These are phyloP conservation scores for Tricholoma matsutake DNA, from an alignment of 768 basidiomycete species.

Conservation along the genomic window DNA sequence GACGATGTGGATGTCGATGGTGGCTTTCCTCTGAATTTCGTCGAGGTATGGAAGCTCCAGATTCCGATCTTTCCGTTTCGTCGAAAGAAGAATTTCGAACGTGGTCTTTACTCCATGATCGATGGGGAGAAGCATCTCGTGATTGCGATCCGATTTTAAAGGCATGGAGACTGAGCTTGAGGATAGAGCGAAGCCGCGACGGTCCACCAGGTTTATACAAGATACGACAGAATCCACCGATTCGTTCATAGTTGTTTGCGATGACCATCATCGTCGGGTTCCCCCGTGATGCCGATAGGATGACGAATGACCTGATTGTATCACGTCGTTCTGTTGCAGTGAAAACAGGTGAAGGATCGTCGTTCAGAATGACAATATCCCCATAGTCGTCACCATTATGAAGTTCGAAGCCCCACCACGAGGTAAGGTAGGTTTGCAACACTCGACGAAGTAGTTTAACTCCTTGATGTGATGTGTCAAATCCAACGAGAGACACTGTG, in stretches of 20 bases:
- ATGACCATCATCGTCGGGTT: conserved; percentile 59
- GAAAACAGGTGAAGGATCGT: conserved; percentile 59
- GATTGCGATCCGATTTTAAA: conserved; percentile 45
- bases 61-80: conserved; percentile 2
- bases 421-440: conserved; percentile 59
- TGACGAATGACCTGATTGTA: conserved; percentile 62
- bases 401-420: conserved; percentile 75
- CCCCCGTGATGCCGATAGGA: conserved; percentile 71
- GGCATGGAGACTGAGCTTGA: conserved; percentile 62
- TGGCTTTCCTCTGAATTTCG: conserved; percentile 49
- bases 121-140: not conserved
- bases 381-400: conserved; percentile 41
- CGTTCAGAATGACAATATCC: conserved; percentile 80
- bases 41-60: conserved; percentile 24
- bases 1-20: conserved; percentile 31
- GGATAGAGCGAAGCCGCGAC: conserved; percentile 58
- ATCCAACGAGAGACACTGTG: conserved; percentile 68
- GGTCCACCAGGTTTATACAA: conserved; percentile 91
- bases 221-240: conserved; percentile 86
- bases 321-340: conserved; percentile 57
- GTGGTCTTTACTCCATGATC: not conserved
- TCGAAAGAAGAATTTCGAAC: not conserved
- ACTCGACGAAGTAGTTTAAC: conserved; percentile 62
- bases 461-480: conserved; percentile 63
- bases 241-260: conserved; percentile 67